Conservation (phyloP, 495 filamentous ascomycete genomes). For the Xylaria cubensis region DNA sequence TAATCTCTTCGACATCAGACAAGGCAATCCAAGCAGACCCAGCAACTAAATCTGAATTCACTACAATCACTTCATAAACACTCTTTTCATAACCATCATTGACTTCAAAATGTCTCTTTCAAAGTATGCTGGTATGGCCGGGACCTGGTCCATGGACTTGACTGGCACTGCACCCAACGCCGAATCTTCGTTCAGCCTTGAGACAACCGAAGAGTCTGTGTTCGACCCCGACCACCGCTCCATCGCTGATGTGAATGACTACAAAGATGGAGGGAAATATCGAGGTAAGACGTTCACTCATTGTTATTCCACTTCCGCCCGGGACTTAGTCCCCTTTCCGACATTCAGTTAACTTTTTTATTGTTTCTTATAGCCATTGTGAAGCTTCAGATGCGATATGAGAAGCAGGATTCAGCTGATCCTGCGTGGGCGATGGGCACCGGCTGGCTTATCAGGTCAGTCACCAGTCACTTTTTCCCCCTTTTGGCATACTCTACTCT, state of each 20-base stretch:
- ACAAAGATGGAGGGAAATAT: constrained; percentile 45
- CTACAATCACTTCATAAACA: not conserved
- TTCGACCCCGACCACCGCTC: constrained; percentile 39
- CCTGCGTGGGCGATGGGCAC: constrained; percentile 42
- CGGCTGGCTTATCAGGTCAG: constrained; percentile 45
- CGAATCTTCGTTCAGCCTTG: not conserved
- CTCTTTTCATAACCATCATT: not conserved
- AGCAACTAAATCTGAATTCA: not conserved
- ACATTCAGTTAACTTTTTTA: not conserved
- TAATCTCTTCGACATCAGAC: not conserved
- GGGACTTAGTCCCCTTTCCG: not conserved
- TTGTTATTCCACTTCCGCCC: not conserved
- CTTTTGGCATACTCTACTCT: not conserved
- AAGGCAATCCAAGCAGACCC: not conserved
- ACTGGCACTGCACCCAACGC: not conserved
- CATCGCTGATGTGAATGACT: constrained; percentile 37
- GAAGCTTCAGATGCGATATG: constrained; percentile 47
- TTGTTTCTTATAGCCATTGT: constrained; percentile 42
- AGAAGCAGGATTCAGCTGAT: constrained; percentile 35
- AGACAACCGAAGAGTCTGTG: constrained; percentile 33
- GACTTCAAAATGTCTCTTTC: constrained; percentile 9
- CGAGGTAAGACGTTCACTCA: constrained; percentile 34
- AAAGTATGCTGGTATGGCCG: constrained; percentile 19
- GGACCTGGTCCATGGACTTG: constrained; percentile 16
- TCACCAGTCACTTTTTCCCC: not conserved